A percentile compares a stretch with the other conserved stretches of the same genome.
phyloP scores from a whole-genome alignment of 345 rosid genomes.

The Syzygium oleosum region DNA sequence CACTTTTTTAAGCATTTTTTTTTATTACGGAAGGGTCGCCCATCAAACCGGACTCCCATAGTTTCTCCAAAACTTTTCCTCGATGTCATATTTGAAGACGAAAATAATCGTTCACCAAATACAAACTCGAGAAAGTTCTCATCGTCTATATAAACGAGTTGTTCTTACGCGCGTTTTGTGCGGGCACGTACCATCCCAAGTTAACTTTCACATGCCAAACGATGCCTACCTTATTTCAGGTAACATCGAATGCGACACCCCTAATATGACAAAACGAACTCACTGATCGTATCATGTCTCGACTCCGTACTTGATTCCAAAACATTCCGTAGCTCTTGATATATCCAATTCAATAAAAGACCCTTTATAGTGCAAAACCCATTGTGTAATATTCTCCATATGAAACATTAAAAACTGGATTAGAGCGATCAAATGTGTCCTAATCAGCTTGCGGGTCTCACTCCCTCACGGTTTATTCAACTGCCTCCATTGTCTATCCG shows the following conservation, averaged over 20 bases:
- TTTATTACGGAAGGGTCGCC: neutral
- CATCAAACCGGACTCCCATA: neutral
- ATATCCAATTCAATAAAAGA: neutral
- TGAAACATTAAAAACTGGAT: neutral
- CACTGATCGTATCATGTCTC: accelerated
- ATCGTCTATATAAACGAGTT: neutral
- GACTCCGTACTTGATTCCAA: neutral
- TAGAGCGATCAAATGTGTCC: neutral
- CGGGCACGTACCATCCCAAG: neutral
- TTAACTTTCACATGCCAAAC: neutral
- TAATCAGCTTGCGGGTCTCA: neutral
- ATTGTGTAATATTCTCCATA: neutral
- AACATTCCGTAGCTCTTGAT: neutral
- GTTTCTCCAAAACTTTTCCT: neutral
- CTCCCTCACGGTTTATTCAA: neutral
- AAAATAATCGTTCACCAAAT: neutral
- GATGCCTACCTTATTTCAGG: neutral
- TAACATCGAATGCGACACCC: neutral
- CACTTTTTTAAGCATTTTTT: neutral
- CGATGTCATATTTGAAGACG: neutral
- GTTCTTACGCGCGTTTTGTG: neutral
- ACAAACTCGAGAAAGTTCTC: neutral
- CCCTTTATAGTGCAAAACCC: neutral
- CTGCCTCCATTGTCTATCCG: neutral
- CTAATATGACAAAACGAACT: neutral